Conservation (phyloP, 441 rosid genomes). For the Erodium chrysanthum region DNA sequence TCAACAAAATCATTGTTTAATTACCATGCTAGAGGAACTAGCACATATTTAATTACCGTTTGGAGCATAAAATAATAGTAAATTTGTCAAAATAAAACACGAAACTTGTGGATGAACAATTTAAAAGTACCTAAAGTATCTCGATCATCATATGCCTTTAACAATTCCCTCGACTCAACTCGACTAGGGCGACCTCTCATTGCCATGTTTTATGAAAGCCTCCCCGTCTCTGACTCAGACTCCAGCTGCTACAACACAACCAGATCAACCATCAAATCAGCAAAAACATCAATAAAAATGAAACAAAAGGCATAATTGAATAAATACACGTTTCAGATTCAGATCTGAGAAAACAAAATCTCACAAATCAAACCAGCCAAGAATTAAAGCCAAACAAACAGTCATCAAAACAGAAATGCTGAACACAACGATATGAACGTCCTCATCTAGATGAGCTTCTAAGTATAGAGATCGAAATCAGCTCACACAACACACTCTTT, state of each 20-base stretch:
- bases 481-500: not conserved
- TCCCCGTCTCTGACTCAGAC: not conserved
- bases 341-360: slow-evolving; percentile 5
- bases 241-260: slow-evolving; percentile 2
- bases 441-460: not conserved
- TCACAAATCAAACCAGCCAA: not conserved
- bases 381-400: slow-evolving; percentile 3
- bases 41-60: not conserved
- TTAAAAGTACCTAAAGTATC: not conserved
- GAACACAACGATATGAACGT: not conserved
- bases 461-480: not conserved
- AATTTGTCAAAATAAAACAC: not conserved
- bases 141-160: not conserved
- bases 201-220: not conserved
- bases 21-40: not conserved
- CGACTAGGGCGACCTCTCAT: slow-evolving; percentile 9
- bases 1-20: not conserved
- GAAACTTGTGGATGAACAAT: not conserved
- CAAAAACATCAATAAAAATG: not conserved
- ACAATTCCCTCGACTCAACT: not conserved
- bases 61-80: not conserved
- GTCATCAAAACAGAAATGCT: not conserved
- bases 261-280: slow-evolving; percentile 4
- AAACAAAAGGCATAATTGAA: not conserved
- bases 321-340: not conserved